Base-by-base conservation (phyloP, 805 yeast species). In the Pichia heedii region DNA sequence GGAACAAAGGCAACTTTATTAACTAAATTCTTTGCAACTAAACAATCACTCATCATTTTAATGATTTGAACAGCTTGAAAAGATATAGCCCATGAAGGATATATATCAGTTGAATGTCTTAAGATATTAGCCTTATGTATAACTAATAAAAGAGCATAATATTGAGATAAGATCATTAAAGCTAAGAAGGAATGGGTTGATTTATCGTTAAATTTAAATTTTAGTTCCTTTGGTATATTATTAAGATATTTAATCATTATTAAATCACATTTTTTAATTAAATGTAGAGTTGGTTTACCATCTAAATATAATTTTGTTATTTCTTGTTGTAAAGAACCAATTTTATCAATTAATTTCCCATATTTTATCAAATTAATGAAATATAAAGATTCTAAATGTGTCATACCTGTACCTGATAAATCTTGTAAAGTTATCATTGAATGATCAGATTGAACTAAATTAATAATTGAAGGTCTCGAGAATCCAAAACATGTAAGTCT, bases 1-100 rank as follows among this genome's bases (percentile, higher is more conserved):
- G 56, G 47, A 22, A 81, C 41, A 73, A 64, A 33, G 73, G 73
- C 49, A n/a, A 48, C 50, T 33, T 51, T 49, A 5, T 40, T 27
- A n/a, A 56, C 54, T 77, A 79, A 27, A 76, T 79, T 52, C 69
- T 71, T 81, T 36, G 70, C 73, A 26, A 70, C 58, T 47, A 83
- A 52, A 43, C 73, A 76, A 41, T 79, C 79, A 30, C 76, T 65
- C 42, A 83, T 79, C 39, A 76, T 68, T 12, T 81, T 73, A 46
- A 84, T 78, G 79, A 81, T 79, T 53, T 84, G 76, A 1, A 88
- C 84, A 1, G 90, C 86, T 60, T 81, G 87, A 66, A 84, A 84
- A 2, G 88, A 81, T 40, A 84, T 82, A 4, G 87, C 84, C 83
- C 86, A 79, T 4, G 84, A 76, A 3, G 87, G 86, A 37, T 56